These are phyloP conservation scores for Metroxylon sagu DNA, from an alignment of 176 grass and related monocot species.

Conservation along the genomic window DNA sequence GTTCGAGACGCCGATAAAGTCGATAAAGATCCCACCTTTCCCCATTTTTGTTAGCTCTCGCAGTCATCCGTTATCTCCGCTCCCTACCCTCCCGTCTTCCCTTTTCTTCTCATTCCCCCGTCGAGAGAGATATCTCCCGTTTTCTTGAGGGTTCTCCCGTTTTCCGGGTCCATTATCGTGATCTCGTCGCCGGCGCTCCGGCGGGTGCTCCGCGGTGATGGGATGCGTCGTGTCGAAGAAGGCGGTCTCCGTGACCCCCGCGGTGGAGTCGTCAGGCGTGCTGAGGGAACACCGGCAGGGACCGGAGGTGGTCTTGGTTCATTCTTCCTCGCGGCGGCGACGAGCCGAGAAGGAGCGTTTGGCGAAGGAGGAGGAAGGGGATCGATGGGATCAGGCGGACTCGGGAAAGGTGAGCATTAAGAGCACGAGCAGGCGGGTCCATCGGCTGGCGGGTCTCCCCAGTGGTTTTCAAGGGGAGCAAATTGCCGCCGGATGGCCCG, in stretches of 20 bases:
- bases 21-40: too few species aligned
- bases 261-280: constrained; percentile 37
- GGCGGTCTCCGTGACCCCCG: constrained; percentile 50
- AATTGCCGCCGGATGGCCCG: constrained; percentile 92
- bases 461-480: constrained; percentile 87
- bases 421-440: constrained; percentile 23
- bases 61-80: background rate
- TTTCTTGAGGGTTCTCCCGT: too few species aligned
- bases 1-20: too few species aligned
- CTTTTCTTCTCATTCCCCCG: background rate
- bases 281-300: constrained; percentile 12
- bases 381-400: constrained; percentile 14
- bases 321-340: constrained; percentile 15
- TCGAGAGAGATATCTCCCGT: too few species aligned
- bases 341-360: constrained; percentile 10
- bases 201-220: constrained; percentile 28
- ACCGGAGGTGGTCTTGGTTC: background rate
- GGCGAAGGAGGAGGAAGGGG: constrained; percentile 28
- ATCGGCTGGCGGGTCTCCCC: constrained; percentile 64
- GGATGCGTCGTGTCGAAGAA: constrained; percentile 93
- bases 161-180: background rate
- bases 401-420: constrained; percentile 19
- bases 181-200: background rate
- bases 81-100: background rate
- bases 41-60: too few species aligned